Evolutionary conservation across 352 stramenopile species (phyloP).

Genomic region (Halophytophthora batemanensis): DNA sequence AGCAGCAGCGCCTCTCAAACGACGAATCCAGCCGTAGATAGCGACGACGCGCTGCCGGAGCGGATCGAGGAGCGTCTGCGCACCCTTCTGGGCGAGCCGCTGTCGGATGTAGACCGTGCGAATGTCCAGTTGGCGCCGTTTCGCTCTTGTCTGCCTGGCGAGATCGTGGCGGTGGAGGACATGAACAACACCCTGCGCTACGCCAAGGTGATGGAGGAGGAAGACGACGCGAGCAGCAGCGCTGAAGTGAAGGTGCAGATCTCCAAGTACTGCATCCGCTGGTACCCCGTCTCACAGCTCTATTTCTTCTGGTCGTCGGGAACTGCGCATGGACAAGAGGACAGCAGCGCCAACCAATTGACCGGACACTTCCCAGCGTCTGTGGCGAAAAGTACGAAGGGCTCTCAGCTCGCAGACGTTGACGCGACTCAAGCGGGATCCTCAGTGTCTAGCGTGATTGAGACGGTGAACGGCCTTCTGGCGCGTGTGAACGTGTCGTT

Average conservation of each 20-base stretch:
- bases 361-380: neutral
- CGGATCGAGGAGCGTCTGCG: conserved; percentile 28
- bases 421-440: neutral
- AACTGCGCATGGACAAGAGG: neutral
- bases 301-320: conserved; percentile 41
- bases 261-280: conserved; percentile 31
- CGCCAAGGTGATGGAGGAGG: conserved; percentile 27
- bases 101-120: conserved; percentile 27
- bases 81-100: conserved; percentile 24
- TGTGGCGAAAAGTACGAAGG: neutral
- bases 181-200: conserved; percentile 32
- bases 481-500: conserved; percentile 45
- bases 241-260: conserved; percentile 44
- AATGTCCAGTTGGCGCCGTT: conserved; percentile 30
- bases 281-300: conserved; percentile 43
- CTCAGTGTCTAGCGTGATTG: conserved; percentile 24
- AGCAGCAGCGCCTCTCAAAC: neutral
- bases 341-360: neutral
- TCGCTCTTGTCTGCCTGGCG: conserved; percentile 38
- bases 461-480: conserved; percentile 46
- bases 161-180: conserved; percentile 43
- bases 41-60: conserved; percentile 5
- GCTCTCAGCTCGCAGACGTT: too few species aligned
- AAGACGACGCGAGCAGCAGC: conserved; percentile 16
- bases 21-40: neutral